A percentile compares a stretch with the other conserved stretches of the same genome.
Conservation (phyloP, 352 stramenopile genomes). For the Globisporangium canariense region DNA sequence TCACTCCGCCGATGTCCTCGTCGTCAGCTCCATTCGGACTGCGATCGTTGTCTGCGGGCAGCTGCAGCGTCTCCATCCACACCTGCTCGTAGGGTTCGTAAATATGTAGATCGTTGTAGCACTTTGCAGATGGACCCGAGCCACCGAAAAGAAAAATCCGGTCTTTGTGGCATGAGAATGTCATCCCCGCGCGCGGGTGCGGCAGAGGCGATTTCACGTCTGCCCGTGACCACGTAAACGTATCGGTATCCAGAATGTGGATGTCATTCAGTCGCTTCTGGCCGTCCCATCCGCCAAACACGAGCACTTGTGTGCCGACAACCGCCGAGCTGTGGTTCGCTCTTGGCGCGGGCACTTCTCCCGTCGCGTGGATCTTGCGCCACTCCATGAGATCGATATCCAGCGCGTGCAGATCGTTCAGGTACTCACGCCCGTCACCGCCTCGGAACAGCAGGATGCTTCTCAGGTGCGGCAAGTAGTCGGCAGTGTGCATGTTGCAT, state of each 20-base stretch:
- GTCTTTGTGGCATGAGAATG: conserved; percentile 89
- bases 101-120: conserved; percentile 94
- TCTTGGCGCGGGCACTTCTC: conserved; percentile 77
- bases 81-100: conserved; percentile 15
- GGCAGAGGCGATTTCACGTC: conserved; percentile 62
- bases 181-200: conserved; percentile 93
- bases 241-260: conserved; percentile 91
- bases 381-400: conserved; percentile 88
- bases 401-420: conserved; percentile 95
- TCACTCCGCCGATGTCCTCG: conserved; percentile 17
- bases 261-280: conserved; percentile 94
- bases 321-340: conserved; percentile 95
- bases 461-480: conserved; percentile 82
- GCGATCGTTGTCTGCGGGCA: conserved; percentile 13
- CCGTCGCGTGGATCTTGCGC: conserved; percentile 73
- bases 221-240: conserved; percentile 86
- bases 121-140: conserved; percentile 90
- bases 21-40: conserved; percentile 1
- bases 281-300: conserved; percentile 96
- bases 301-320: conserved; percentile 82
- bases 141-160: conserved; percentile 95
- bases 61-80: conserved; percentile 20
- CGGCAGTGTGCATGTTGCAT: conserved; percentile 98
- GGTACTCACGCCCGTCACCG: conserved; percentile 92
- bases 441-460: conserved; percentile 94